These are phyloP conservation scores for Ogataea chonburiensis DNA, from an alignment of 805 yeast species.

Conservation along the genomic window DNA sequence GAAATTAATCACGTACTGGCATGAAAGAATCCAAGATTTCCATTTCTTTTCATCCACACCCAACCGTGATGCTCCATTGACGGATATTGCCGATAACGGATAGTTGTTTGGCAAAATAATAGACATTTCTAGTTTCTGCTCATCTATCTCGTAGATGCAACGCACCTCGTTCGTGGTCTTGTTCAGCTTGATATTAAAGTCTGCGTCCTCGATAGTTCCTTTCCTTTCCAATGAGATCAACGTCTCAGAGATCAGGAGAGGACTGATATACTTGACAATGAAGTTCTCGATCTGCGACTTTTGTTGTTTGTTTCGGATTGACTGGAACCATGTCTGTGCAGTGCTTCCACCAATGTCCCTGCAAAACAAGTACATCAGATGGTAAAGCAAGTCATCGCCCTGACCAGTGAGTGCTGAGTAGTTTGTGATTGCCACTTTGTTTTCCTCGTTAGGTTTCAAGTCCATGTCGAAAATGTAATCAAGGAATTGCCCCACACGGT, in stretches of 20 bases:
- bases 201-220: constrained; percentile 36
- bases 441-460: constrained; percentile 27
- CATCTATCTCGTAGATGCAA: constrained; percentile 77
- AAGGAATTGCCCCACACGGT: constrained; percentile 49
- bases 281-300: constrained; percentile 62
- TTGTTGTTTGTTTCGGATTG: constrained; percentile 63
- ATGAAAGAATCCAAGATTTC: constrained; percentile 93
- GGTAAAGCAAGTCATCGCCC: constrained; percentile 36
- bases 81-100: constrained; percentile 74
- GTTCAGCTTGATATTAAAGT: constrained; percentile 61
- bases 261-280: constrained; percentile 61
- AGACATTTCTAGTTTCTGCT: constrained; percentile 77
- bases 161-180: constrained; percentile 63
- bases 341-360: constrained; percentile 57
- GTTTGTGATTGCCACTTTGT: constrained; percentile 29
- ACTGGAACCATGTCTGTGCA: constrained; percentile 67
- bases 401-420: constrained; percentile 18
- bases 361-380: constrained; percentile 51
- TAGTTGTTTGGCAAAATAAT: constrained; percentile 70
- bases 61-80: constrained; percentile 73
- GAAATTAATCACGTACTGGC: constrained; percentile 75
- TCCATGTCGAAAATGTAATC: constrained; percentile 55
- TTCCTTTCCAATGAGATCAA: constrained; percentile 37
- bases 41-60: constrained; percentile 92
- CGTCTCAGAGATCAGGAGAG: constrained; percentile 57